Percentiles rank a stretch among this genome's conserved stretches.
Conservation (phyloP, 2,329 filamentous ascomycete genomes). For the Colletotrichum lindemuthianum region DNA sequence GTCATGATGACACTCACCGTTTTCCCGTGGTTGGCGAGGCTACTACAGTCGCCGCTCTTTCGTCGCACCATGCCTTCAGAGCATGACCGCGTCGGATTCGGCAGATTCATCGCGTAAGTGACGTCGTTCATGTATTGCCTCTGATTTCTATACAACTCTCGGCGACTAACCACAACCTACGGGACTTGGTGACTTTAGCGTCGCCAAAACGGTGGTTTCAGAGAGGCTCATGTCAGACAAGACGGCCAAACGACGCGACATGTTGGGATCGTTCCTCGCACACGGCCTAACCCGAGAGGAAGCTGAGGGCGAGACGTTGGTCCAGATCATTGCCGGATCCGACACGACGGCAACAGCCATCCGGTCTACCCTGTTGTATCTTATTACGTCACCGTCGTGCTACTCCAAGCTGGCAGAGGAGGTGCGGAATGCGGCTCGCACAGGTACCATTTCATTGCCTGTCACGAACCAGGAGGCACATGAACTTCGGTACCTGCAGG, state of each 20-base stretch:
- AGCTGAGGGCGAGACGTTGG: slow-evolving; percentile 45
- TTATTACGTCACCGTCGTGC: slow-evolving; percentile 59
- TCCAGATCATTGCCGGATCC: slow-evolving; percentile 48
- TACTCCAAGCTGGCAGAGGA: slow-evolving; percentile 59
- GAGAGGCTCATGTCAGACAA: slow-evolving; percentile 38
- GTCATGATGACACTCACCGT: slow-evolving; percentile 54
- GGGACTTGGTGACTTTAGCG: slow-evolving; percentile 16
- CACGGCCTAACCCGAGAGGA: slow-evolving; percentile 47
- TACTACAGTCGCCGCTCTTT: slow-evolving; percentile 53
- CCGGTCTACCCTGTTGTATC: slow-evolving; percentile 60
- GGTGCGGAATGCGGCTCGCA: slow-evolving; percentile 49
- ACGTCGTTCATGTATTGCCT: not conserved
- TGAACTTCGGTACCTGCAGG: slow-evolving; percentile 58
- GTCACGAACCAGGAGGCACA: slow-evolving; percentile 49
- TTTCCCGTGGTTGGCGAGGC: slow-evolving; percentile 51
- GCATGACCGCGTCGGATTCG: slow-evolving; percentile 51
- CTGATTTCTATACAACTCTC: not conserved
- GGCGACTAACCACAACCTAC: slow-evolving; percentile 7
- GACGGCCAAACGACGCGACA: slow-evolving; percentile 43
- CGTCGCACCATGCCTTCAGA: slow-evolving; percentile 53
- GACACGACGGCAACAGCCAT: slow-evolving; percentile 51
- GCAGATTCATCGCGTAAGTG: slow-evolving; percentile 47
- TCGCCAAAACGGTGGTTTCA: slow-evolving; percentile 39
- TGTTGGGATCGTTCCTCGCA: slow-evolving; percentile 54
- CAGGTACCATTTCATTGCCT: slow-evolving; percentile 41